Evolutionary conservation across 75 land plant genomes (phyloP).

Genomic region (Gnetum montanum): DNA sequence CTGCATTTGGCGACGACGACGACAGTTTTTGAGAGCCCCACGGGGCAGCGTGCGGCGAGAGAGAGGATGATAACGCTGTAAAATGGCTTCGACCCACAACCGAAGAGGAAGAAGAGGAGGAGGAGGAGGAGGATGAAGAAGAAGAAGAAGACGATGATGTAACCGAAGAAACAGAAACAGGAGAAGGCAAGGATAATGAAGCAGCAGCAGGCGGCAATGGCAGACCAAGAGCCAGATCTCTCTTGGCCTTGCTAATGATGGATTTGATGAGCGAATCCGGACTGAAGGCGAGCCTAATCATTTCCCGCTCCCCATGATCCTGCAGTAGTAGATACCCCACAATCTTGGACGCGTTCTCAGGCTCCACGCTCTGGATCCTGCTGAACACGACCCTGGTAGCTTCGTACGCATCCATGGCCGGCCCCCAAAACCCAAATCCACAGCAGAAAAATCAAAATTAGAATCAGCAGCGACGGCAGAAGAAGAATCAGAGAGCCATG

Average conservation of each 20-base stretch:
- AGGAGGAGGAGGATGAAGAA: neutral
- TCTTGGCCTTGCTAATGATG: slow-evolving; percentile 27
- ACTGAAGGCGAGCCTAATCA: slow-evolving; percentile 77
- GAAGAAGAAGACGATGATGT: slow-evolving; percentile 3
- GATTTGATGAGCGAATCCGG: slow-evolving; percentile 34
- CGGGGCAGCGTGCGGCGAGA: slow-evolving; percentile 11
- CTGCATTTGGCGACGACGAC: neutral
- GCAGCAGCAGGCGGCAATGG: slow-evolving; percentile 10
- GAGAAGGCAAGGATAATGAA: neutral
- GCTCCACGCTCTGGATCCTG: slow-evolving; percentile 70
- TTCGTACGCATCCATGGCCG: slow-evolving; percentile 95
- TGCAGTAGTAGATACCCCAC: slow-evolving; percentile 83
- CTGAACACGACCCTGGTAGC: slow-evolving; percentile 70
- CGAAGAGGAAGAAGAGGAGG: slow-evolving; percentile 1
- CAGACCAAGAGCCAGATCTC: no score
- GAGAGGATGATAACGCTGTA: no score
- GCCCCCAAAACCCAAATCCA: no score
- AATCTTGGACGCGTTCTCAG: slow-evolving; percentile 85
- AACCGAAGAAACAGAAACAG: slow-evolving; percentile 5
- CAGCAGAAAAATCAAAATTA: no score
- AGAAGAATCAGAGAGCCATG: no score
- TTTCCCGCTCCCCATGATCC: slow-evolving; percentile 87
- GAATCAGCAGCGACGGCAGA: no score
- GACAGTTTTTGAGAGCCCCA: slow-evolving; percentile 6
- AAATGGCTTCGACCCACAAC: neutral